phyloP scores from a whole-genome alignment of 345 rosid genomes.

The Luvunga scandens region DNA sequence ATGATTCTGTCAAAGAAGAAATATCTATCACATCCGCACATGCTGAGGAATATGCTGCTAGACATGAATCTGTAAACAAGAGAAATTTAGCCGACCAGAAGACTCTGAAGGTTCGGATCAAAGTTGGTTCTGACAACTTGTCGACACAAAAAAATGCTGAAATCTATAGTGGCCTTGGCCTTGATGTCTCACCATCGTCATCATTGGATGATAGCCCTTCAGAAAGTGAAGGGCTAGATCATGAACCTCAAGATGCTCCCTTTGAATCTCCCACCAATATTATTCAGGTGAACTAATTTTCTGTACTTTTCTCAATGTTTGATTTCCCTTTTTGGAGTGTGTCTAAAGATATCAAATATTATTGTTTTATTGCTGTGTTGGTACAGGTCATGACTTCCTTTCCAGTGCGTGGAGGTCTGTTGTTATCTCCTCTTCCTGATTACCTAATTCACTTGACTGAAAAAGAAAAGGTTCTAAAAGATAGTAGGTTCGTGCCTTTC shows the following conservation, averaged over 20 bases:
- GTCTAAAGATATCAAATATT: constrained; percentile 20
- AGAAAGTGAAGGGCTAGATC: constrained; percentile 62
- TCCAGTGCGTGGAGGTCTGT: constrained; percentile 42
- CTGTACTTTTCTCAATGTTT: constrained; percentile 24
- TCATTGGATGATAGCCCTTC: constrained; percentile 68
- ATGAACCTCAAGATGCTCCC: constrained; percentile 39
- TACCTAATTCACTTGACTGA: constrained; percentile 49
- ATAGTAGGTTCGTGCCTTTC: constrained; percentile 27
- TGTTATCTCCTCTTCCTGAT: constrained; percentile 85
- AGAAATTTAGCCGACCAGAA: constrained; percentile 56
- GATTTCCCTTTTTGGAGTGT: constrained; percentile 3
- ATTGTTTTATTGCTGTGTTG: constrained; percentile 31
- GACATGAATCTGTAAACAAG: constrained; percentile 34
- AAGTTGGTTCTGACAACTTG: constrained; percentile 79
- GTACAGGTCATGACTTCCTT: constrained; percentile 78
- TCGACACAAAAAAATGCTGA: constrained; percentile 61
- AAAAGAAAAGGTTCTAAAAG: constrained; percentile 39
- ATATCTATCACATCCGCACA: constrained; percentile 30
- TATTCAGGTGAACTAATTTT: constrained; percentile 51
- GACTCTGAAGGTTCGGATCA: constrained; percentile 68
- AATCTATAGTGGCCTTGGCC: constrained; percentile 68
- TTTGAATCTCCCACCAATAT: constrained; percentile 67
- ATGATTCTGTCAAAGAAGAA: constrained; percentile 43
- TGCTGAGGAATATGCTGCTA: constrained; percentile 35
- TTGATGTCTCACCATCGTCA: constrained; percentile 70